Conservation (phyloP, 805 yeast genomes). For the Hanseniaspora lachancei region DNA sequence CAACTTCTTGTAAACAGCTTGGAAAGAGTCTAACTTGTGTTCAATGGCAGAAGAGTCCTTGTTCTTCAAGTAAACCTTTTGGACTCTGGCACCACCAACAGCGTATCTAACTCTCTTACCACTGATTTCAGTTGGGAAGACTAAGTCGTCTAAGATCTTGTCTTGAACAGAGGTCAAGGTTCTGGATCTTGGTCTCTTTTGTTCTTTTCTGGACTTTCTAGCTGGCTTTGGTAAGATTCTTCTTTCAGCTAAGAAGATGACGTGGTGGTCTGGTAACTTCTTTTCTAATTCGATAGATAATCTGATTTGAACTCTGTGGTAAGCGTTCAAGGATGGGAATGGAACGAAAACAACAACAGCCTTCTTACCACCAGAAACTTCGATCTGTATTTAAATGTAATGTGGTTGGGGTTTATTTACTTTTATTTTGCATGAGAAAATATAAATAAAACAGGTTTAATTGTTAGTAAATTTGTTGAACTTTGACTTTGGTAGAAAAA, state of each 20-base stretch:
- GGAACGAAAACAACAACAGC: constrained; percentile 97
- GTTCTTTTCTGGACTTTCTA: constrained; percentile 82
- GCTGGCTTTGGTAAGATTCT: constrained; percentile 98
- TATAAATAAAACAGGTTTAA: neutral
- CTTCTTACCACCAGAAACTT: constrained; percentile 95
- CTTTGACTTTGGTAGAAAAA: neutral
- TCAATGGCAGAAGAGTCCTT: constrained; percentile 94
- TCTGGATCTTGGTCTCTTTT: constrained; percentile 99
- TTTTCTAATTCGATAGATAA: constrained; percentile 98
- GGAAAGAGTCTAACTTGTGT: constrained; percentile 98
- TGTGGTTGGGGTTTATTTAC: neutral
- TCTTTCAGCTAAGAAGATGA: constrained; percentile 98
- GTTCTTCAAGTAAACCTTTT: constrained; percentile 93
- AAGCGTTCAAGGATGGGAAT: constrained; percentile 78
- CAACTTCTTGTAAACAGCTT: constrained; percentile 93
- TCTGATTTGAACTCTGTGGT: constrained; percentile 95
- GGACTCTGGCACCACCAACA: constrained; percentile 97
- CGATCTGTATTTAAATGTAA: constrained; percentile 38
- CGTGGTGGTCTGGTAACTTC: constrained; percentile 99
- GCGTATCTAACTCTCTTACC: constrained; percentile 99
- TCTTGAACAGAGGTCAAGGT: constrained; percentile 98
- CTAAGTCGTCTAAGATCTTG: constrained; percentile 95
- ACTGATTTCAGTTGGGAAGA: constrained; percentile 97
- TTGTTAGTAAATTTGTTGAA: constrained; percentile 3
- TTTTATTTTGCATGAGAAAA: constrained; percentile 1